Conservation (phyloP, 164 flowering plant species). For the Malania oleifera region DNA sequence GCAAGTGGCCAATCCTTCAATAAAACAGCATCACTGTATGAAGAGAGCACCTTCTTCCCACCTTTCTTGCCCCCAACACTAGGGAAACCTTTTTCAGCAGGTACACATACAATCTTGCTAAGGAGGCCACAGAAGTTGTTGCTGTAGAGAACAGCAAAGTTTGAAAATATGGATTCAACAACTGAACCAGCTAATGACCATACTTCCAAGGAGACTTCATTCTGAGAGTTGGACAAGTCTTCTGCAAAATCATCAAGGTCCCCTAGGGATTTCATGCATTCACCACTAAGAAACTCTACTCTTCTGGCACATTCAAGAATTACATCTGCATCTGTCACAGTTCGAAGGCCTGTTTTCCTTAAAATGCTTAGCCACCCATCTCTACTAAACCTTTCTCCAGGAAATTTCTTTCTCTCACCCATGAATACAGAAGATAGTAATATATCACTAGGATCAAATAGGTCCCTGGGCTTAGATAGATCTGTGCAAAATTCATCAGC, state of each 20-base stretch:
- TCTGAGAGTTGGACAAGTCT: slow-evolving; percentile 31
- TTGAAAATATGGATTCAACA: slow-evolving; percentile 59
- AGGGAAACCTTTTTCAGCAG: slow-evolving; percentile 85
- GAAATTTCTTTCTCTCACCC: slow-evolving; percentile 76
- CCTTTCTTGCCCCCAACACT: slow-evolving; percentile 63
- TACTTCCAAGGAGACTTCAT: slow-evolving; percentile 64
- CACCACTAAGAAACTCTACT: slow-evolving; percentile 76
- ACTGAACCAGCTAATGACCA: slow-evolving; percentile 79
- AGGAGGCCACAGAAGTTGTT: slow-evolving; percentile 73
- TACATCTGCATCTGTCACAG: slow-evolving; percentile 65
- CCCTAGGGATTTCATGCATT: slow-evolving; percentile 37
- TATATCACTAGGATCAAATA: slow-evolving; percentile 81
- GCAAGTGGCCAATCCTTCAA: slow-evolving; percentile 95
- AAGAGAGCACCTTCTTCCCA: slow-evolving; percentile 74
- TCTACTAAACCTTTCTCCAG: slow-evolving; percentile 82
- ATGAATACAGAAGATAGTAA: slow-evolving; percentile 69
- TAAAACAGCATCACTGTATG: slow-evolving; percentile 75
- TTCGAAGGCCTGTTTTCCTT: slow-evolving; percentile 74
- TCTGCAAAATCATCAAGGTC: slow-evolving; percentile 49
- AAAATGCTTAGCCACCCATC: slow-evolving; percentile 88
- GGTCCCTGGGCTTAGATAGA: slow-evolving; percentile 60
- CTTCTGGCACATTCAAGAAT: slow-evolving; percentile 86
- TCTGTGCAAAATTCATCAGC: slow-evolving; percentile 63
- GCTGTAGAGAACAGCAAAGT: slow-evolving; percentile 82
- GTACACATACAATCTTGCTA: slow-evolving; percentile 79